Evolutionary conservation across 257 asterid species (phyloP), one percentile per base, ranked within the genome.

Genomic region (Plectranthus barbatus): DNA sequence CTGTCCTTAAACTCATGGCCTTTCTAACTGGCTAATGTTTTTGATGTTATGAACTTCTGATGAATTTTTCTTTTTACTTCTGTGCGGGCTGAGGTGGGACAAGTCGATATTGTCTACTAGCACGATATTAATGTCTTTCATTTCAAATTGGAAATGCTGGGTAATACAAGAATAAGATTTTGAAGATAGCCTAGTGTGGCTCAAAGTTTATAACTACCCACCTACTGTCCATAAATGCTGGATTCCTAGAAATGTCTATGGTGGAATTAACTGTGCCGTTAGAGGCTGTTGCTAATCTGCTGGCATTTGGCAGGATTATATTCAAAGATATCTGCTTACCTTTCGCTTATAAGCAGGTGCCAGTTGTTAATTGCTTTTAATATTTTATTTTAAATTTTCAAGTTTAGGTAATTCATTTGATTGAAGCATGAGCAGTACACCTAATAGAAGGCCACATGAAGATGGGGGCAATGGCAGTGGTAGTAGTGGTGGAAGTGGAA

Each of bases 381-480:
- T 26, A 31, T 13, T 42, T 15, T 17, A 10, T 44, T 39, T 7
- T 3, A 4, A 13, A 13, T 26, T 26, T 26, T 36, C 0, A 23
- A 4, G 18, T 40, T 1, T 37, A 69, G 75, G 66, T 33, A 13
- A 44, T 45, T 67, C 19, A 5, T 20, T 63, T 64, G 46, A 48
- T 29, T 49, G 67, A 39, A 77, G 60, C 66, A 88, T 91, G 98
- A 91, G 95, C 70, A 60, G 80, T 77, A 60, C 90, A 41, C 93
- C 90, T 19, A 83, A 79, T 52, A 86, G 86, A 83, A 84, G 97
- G 74, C 74, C 77, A 5, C 94, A 80, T 8, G 96, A 88, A 53
- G 98, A 88, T 71, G 90, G 94, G 53, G 86, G 92, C 18, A 76
- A 51, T 70, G 77, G 67, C 57, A 77, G 71, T 37, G 79, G 74